A percentile compares a stretch with the other conserved stretches of the same genome.
phyloP scores from a whole-genome alignment of 2,329 filamentous ascomycete species.

The Colletotrichum horii region DNA sequence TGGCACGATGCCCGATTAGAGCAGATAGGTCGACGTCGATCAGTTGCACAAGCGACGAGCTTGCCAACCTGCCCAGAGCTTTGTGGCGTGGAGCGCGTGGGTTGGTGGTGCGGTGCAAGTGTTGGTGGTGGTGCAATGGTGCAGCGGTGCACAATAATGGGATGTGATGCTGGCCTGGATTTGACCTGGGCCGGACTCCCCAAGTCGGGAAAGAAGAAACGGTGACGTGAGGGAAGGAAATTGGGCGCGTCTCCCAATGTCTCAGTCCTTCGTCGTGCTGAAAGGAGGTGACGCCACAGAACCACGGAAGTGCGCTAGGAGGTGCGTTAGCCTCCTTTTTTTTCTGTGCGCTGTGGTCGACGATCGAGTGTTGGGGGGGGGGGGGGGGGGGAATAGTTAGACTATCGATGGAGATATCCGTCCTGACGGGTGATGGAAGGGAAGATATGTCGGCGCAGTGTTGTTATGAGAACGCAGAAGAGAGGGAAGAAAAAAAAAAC shows the following conservation, averaged over 20 bases:
- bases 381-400: background rate
- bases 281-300: slow-evolving; percentile 19
- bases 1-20: background rate
- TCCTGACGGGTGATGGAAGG: background rate
- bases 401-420: background rate
- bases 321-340: slow-evolving; percentile 5
- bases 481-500: background rate
- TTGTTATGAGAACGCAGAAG: background rate
- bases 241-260: slow-evolving; percentile 20
- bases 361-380: background rate
- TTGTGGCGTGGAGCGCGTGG: background rate
- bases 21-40: background rate
- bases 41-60: slow-evolving; percentile 4
- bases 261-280: slow-evolving; percentile 8
- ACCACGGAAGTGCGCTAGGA: slow-evolving; percentile 10
- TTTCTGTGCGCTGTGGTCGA: background rate
- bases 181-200: background rate
- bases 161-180: background rate
- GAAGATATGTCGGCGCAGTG: background rate
- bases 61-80: background rate
- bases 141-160: background rate
- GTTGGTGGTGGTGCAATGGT: background rate
- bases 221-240: slow-evolving; percentile 16
- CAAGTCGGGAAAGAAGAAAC: background rate
- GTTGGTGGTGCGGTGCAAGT: slow-evolving; percentile 5